Base-by-base conservation (phyloP, 176 grass and related monocot genomes). In the Ampelocalamus luodianensis region DNA sequence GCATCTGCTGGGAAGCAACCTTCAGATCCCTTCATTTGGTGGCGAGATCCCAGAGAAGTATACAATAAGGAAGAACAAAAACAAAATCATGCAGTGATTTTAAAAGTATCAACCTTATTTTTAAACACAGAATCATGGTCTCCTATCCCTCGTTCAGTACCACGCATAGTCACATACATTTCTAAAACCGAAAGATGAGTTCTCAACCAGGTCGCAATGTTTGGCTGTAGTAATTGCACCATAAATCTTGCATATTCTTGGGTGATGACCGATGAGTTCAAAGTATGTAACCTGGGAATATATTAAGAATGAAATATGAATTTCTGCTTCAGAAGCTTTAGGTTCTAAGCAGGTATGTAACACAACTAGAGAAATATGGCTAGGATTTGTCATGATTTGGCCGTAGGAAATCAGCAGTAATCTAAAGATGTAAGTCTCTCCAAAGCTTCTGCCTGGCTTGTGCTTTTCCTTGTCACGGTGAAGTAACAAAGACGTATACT, bases 321-420 rank as follows among this genome's bases (percentile, higher is more conserved):
- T 58, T 58, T 76, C 50, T 51, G 24, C 71, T 26, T 73, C 24
- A 51, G 44, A 73, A 73, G 11, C 45, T 73, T 29, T 50, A 50
- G 71, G 24, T 65, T 16, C 13, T 49, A 50, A 17, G 24, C 24
- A 34, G 26, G 27, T 16, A 32, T 73, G 24, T 73, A 26, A 46
- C 58, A 61, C n/a, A 61, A 46, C 39, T n/a, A 44, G 22, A 70
- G 40, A 71, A 46, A 26, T 26, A 5, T 69, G 38, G 68, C 10
- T n/a, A 46, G 18, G 22, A 71, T 40, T 26, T 46, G 11, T 71
- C 68, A 71, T 71, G 20, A 24, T 71, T 46, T n/a, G 5, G 3
- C 56, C 1, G 23, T 61, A 61, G 3, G 23, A 26, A 26, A 26
- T 61, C 58, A 12, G 58, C 58, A 61, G 0, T 61, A 61, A 61